phyloP scores from a whole-genome alignment of 2,329 filamentous ascomycete species.

The Ophiocordyceps polyrhachis-furcata region DNA sequence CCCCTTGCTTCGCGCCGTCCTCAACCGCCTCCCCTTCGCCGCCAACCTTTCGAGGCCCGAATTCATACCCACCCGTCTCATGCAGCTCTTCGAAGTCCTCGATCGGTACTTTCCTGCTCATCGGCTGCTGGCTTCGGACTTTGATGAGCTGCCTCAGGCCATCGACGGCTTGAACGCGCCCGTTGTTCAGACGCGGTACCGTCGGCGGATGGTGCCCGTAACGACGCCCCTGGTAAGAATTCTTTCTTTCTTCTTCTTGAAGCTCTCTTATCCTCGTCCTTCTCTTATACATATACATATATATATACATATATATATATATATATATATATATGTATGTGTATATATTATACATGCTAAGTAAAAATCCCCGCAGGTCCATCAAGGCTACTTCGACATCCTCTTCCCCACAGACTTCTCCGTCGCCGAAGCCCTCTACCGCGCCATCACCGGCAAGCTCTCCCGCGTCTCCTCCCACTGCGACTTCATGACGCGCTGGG shows the following conservation, averaged over 20 bases:
- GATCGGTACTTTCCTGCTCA: slow-evolving; percentile 79
- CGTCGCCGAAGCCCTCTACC: slow-evolving; percentile 81
- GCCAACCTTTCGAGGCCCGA: slow-evolving; percentile 67
- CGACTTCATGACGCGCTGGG: slow-evolving; percentile 81
- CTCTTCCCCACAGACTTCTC: slow-evolving; percentile 93
- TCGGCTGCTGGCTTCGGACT: slow-evolving; percentile 76
- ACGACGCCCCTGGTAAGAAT: slow-evolving; percentile 64
- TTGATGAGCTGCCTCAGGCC: slow-evolving; percentile 68
- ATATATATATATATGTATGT: too few relatives aligned
- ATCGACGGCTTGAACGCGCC: slow-evolving; percentile 76
- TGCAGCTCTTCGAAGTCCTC: slow-evolving; percentile 93
- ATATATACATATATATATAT: too few relatives aligned
- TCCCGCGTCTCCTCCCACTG: slow-evolving; percentile 74
- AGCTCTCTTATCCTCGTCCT: not conserved
- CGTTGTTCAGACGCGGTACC: slow-evolving; percentile 88
- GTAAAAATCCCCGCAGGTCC: too few relatives aligned
- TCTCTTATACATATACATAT: too few relatives aligned
- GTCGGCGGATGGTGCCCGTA: slow-evolving; percentile 74
- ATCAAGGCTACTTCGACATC: slow-evolving; percentile 98
- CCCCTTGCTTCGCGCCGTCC: slow-evolving; percentile 40
- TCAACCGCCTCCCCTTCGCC: slow-evolving; percentile 46
- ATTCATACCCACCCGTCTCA: slow-evolving; percentile 83
- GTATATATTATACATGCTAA: too few relatives aligned
- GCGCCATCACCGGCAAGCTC: slow-evolving; percentile 79
- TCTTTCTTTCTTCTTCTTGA: not conserved